These are phyloP conservation scores for Solanum clarkiae DNA, from an alignment of 257 asterid species.

Conservation along the genomic window DNA sequence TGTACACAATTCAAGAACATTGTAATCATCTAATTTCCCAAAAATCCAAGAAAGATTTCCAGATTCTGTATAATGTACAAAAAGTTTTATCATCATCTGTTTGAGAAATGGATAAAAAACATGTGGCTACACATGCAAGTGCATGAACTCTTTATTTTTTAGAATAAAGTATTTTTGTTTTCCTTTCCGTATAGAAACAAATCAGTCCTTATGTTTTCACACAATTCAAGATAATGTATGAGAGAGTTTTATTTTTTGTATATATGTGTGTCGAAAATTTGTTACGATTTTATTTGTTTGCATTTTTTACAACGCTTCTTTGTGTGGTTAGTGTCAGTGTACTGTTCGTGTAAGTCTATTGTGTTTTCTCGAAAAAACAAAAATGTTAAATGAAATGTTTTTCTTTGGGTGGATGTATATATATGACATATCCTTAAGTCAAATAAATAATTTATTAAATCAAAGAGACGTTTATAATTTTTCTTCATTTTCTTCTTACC, in stretches of 20 bases:
- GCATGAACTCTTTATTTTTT: neutral
- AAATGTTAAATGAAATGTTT: neutral
- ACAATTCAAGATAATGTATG: neutral
- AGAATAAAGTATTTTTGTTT: neutral
- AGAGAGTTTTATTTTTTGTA: neutral
- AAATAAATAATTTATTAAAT: neutral
- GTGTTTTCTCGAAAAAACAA: neutral
- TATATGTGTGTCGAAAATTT: neutral
- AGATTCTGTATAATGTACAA: neutral
- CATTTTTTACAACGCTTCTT: neutral
- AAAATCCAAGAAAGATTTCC: neutral
- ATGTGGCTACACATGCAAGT: conserved; percentile 14
- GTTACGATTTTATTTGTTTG: neutral
- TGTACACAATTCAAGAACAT: neutral
- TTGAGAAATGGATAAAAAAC: neutral
- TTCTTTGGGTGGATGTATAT: neutral
- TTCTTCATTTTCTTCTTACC: neutral
- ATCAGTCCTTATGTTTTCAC: neutral
- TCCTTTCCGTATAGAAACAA: neutral
- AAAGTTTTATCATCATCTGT: neutral
- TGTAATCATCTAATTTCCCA: neutral
- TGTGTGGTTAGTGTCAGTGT: neutral
- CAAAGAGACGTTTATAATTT: neutral
- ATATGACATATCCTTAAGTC: neutral
- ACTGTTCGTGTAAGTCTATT: neutral